Evolutionary conservation across 768 basidiomycete species (phyloP).

Genomic region (Lentinula aciculospora): DNA sequence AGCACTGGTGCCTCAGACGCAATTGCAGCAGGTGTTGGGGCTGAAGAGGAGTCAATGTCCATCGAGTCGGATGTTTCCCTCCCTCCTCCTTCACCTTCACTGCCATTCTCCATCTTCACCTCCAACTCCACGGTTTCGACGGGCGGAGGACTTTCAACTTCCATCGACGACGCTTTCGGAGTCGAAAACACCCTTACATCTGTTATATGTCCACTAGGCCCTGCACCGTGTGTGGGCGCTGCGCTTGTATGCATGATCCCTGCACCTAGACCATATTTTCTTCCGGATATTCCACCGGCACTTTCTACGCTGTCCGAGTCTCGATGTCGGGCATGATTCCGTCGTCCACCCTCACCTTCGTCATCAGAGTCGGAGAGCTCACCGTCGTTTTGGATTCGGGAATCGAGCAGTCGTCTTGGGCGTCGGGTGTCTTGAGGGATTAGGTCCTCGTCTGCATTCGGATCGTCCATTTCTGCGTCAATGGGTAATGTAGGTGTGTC

Average conservation of each 20-base stretch:
- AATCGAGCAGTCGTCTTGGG: conserved; percentile 73
- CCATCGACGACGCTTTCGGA: conserved; percentile 4
- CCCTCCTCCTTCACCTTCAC: not conserved
- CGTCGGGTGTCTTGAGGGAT: conserved; percentile 73
- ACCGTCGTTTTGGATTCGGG: conserved; percentile 75
- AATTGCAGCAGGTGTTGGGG: not conserved
- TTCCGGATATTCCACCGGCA: conserved; percentile 19
- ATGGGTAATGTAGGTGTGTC: conserved; percentile 83
- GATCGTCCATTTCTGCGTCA: conserved; percentile 80
- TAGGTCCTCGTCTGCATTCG: conserved; percentile 77
- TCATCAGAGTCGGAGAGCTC: conserved; percentile 98
- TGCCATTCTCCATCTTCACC: conserved; percentile 4
- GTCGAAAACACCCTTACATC: conserved; percentile 37
- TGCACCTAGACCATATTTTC: conserved; percentile 61
- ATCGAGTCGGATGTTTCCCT: not conserved
- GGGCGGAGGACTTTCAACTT: not conserved
- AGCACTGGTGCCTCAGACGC: not conserved
- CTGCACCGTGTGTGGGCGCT: conserved; percentile 61
- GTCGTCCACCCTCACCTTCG: conserved; percentile 85
- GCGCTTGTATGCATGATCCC: conserved; percentile 68
- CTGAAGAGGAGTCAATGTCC: conserved; percentile 3
- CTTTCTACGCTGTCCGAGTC: conserved; percentile 41
- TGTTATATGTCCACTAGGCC: conserved; percentile 69
- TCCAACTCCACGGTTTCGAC: not conserved
- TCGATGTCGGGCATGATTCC: conserved; percentile 58